Conservation (phyloP, 495 filamentous ascomycete species). For the Letharia lupina region DNA sequence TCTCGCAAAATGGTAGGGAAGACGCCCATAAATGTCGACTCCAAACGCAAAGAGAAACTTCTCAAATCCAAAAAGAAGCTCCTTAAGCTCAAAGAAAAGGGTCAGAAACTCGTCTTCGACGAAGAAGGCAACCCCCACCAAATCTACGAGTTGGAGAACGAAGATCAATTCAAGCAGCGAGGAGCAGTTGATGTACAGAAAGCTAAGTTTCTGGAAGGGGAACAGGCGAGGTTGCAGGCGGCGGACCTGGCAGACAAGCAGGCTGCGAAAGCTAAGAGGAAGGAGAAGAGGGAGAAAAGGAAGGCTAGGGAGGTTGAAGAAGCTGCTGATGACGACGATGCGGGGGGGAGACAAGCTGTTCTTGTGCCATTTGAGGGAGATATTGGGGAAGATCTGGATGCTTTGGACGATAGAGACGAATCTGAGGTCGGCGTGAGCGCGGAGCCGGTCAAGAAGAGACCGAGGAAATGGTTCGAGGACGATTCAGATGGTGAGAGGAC, state of each 20-base stretch:
- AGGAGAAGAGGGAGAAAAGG: conserved; percentile 79
- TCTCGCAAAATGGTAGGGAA: conserved; percentile 28
- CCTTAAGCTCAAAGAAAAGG: conserved; percentile 75
- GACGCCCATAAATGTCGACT: conserved; percentile 69
- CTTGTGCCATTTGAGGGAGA: conserved; percentile 36
- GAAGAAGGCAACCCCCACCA: conserved; percentile 80
- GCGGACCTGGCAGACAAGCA: conserved; percentile 79
- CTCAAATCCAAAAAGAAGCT: conserved; percentile 91
- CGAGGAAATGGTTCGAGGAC: conserved; percentile 42
- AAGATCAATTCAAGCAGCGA: conserved; percentile 63
- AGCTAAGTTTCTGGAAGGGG: conserved; percentile 63
- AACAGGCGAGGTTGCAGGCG: conserved; percentile 59
- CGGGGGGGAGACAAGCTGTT: conserved; percentile 38
- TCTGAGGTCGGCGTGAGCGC: conserved; percentile 1
- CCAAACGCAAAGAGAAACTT: conserved; percentile 85
- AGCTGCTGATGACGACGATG: conserved; percentile 33
- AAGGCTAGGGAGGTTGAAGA: conserved; percentile 64
- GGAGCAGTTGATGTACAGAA: conserved; percentile 70
- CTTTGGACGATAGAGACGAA: conserved; percentile 6
- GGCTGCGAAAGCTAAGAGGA: conserved; percentile 65
- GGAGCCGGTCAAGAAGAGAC: conserved; percentile 33
- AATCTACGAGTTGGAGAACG: conserved; percentile 78
- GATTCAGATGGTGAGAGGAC: conserved; percentile 15
- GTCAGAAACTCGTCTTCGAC: conserved; percentile 80
- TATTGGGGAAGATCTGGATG: conserved; percentile 15